Base-by-base conservation (phyloP, 176 grass and related monocot species). In the Miscanthus lutarioriparius region DNA sequence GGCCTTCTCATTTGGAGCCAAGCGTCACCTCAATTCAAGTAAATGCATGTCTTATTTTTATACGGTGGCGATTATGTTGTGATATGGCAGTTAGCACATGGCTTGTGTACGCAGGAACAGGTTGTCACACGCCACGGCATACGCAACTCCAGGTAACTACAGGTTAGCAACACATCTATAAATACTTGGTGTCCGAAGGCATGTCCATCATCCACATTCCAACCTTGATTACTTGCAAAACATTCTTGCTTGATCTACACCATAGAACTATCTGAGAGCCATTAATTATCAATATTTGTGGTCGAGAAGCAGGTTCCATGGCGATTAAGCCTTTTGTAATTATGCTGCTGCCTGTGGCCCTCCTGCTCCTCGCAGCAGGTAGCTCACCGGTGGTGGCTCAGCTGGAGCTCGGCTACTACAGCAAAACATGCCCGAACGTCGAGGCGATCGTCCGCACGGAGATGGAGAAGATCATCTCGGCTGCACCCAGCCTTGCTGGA, bases 401-500 rank as follows among this genome's bases (percentile, higher is more conserved):
- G 22, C 78, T 97, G 17, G 43, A 83, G 63, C n/a, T 75, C 11
- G 87, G 86, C 5, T 97, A 81, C 83, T 97, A 94, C 70, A 72
- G 79, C 79, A 82, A 97, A 75, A 88, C 89, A 48, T 97, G 94
- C 87, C 89, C 94, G 0, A 59, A 88, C 47, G 87, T 64, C 8
- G 89, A 94, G 86, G 82, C 70, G 0, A 94, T 97, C 3, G 89
- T 97, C 44, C 84, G 75, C 0, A 19, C 84, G 33, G 94, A 97
- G 75, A 97, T 91, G 91, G 88, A 43, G 40, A 70, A 84, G 58
- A 92, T 90, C 65, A 59, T 92, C 69, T 25, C 70, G 6, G 77
- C 35, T 0, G 77, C 87, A 0, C 87, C 85, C 19, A 89, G 78
- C 84, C 94, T 96, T 8, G 78, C 91, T 1, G 94, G 89, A 4